Conservation (phyloP, 164 flowering plant species). For the Liquidambar formosana region DNA sequence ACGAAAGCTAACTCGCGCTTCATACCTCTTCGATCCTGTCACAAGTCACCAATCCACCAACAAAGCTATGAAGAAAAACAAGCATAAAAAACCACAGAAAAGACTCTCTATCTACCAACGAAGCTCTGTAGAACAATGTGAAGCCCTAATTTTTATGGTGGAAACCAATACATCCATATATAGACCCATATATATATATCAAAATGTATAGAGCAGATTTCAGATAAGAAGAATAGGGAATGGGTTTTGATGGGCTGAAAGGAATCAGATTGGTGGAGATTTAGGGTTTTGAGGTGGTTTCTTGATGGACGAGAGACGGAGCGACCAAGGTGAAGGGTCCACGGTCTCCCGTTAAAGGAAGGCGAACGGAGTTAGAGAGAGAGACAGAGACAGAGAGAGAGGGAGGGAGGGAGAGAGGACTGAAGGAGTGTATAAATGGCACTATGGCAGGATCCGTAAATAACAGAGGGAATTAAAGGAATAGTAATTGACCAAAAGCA, state of each 20-base stretch:
- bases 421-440: too few relatives aligned
- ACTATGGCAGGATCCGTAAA: too few relatives aligned
- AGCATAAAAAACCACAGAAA: not conserved
- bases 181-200: too few relatives aligned
- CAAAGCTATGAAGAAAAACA: not conserved
- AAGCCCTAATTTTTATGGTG: too few relatives aligned
- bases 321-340: not conserved
- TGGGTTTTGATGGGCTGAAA: not conserved
- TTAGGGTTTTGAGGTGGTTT: not conserved
- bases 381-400: not conserved
- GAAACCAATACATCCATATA: too few relatives aligned
- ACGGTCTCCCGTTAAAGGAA: not conserved
- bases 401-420: not conserved
- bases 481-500: too few relatives aligned
- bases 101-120: too few relatives aligned
- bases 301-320: not conserved
- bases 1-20: conserved; percentile 37
- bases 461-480: not conserved
- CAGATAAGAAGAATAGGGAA: too few relatives aligned
- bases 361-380: too few relatives aligned
- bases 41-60: not conserved
- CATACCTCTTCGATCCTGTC: conserved; percentile 23
- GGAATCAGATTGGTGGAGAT: not conserved
- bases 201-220: too few relatives aligned
- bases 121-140: too few relatives aligned